These are phyloP conservation scores for Phlegmacium glaucopus DNA, from an alignment of 768 basidiomycete genomes.

Conservation along the genomic window DNA sequence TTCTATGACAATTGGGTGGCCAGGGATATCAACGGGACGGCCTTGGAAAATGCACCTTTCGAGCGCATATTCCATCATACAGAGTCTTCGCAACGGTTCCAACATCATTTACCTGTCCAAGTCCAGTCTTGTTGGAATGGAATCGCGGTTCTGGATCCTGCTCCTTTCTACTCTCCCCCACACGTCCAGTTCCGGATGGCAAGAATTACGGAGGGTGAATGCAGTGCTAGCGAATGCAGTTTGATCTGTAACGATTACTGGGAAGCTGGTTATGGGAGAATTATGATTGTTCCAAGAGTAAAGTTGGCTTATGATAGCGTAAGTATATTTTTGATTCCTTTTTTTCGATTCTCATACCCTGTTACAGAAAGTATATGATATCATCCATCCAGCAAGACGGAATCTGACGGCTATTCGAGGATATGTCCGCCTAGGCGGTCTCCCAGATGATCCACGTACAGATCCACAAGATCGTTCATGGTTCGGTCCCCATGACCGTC, in stretches of 20 bases:
- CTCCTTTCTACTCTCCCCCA: constrained; percentile 89
- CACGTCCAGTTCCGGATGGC: constrained; percentile 98
- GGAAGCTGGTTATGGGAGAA: constrained; percentile 92
- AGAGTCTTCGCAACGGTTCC: constrained; percentile 76
- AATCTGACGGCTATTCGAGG: constrained; percentile 97
- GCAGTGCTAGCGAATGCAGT: constrained; percentile 93
- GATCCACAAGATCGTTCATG: constrained; percentile 98
- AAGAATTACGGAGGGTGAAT: constrained; percentile 80
- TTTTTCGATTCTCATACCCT: background rate
- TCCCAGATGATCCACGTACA: constrained; percentile 92
- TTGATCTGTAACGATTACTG: constrained; percentile 99
- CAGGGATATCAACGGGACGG: constrained; percentile 97
- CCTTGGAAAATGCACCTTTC: constrained; percentile 96
- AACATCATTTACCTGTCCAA: constrained; percentile 89
- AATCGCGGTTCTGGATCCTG: constrained; percentile 92
- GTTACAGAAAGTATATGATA: constrained; percentile 83
- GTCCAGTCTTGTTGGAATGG: constrained; percentile 99
- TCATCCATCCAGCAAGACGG: constrained; percentile 85
- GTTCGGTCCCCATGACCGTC: constrained; percentile 96
- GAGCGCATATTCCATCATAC: constrained; percentile 90
- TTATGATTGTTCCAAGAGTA: constrained; percentile 96
- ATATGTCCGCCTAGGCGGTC: constrained; percentile 87
- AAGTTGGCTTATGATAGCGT: constrained; percentile 94
- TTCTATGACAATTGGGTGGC: constrained; percentile 99
- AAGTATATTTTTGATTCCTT: constrained; percentile 19